Evolutionary conservation across 805 yeast genomes (phyloP), one percentile per base, ranked within the genome.

Genomic region (Sporopachydermia quercuum): DNA sequence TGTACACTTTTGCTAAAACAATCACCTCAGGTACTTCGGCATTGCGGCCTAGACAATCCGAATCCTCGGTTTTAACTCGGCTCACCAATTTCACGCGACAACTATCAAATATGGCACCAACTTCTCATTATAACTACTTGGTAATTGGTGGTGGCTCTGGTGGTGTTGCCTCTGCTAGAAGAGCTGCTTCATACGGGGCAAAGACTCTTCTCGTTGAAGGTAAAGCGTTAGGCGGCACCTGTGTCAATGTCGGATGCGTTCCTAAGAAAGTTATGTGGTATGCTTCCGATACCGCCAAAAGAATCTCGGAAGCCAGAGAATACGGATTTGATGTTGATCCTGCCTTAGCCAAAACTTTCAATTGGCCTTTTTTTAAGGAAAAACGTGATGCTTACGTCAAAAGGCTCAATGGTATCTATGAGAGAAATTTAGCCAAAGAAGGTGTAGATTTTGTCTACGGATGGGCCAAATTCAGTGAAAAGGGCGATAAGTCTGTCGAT

Each of bases 101-200:
- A 15, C 18, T 43, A 3, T 11, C 41, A 42, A 52, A 50, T 4
- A 78, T 78, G 85, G 74, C 83, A 34, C 76, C 79, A 18, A 50
- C 66, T 36, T 45, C 55, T 30, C 89, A 84, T 57, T 91, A 76
- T 68, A 86, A 91, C 54, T 89, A 83, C 57, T 65, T 91, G 39
- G 98, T 91, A 43, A 91, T 91, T 48, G 99, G 99, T 39, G 99
- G 98, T 43, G 99, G 99, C 11, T 85, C 96, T 30, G 99, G 97
- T 37, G 99, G 99, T 49, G 96, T 91, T 36, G 96, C 98, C n/a
- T 78, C 93, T 15, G 93, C 96, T 13, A 77, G 99, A 60, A 76
- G 97, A 52, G 97, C 98, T 8, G 96, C 97, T 30, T 70, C 75
- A 19, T 75, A 87, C 50, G 98, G 98, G 17, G 94, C 93, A 17